These are phyloP conservation scores for Zymoseptoria crescenta DNA, from an alignment of 2,329 filamentous ascomycete species.

Conservation along the genomic window DNA sequence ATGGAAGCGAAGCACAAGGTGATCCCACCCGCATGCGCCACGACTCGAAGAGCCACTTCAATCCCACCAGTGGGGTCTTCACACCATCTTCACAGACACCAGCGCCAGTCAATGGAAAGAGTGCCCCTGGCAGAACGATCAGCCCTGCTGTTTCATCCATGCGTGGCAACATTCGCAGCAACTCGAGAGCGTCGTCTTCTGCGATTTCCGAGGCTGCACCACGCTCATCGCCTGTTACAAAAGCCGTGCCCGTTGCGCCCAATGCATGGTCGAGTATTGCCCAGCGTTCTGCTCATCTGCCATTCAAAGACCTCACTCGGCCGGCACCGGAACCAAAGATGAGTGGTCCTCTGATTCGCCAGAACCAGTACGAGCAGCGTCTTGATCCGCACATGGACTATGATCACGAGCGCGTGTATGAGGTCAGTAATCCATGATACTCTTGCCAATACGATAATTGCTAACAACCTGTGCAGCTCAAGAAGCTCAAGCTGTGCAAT, in stretches of 20 bases:
- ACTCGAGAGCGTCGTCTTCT: slow-evolving; percentile 13
- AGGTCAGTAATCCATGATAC: slow-evolving; percentile 15
- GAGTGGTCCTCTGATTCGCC: slow-evolving; percentile 35
- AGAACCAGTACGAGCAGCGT: slow-evolving; percentile 53
- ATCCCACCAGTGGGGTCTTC: slow-evolving; percentile 23
- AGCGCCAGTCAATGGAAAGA: slow-evolving; percentile 9
- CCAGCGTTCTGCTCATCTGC: slow-evolving; percentile 10
- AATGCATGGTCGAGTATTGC: slow-evolving; percentile 18
- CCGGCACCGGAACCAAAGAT: slow-evolving; percentile 3
- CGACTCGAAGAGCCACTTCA: slow-evolving; percentile 26
- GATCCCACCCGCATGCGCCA: slow-evolving; percentile 13
- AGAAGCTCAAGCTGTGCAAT: slow-evolving; percentile 57
- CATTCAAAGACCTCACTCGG: slow-evolving; percentile 16
- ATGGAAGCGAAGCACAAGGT: slow-evolving; percentile 19
- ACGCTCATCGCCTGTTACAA: slow-evolving; percentile 1
- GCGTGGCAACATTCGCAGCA: slow-evolving; percentile 11
- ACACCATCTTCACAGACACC: slow-evolving; percentile 17
- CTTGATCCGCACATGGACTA: slow-evolving; percentile 47
- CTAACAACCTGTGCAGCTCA: slow-evolving; percentile 32
- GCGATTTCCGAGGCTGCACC: slow-evolving; percentile 12
- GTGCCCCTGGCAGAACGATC: not conserved
- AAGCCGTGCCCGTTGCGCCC: not conserved
- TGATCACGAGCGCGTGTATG: slow-evolving; percentile 50
- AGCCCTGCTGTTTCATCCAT: slow-evolving; percentile 4
- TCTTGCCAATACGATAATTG: not conserved